These are phyloP conservation scores for Linnemannia hyalina DNA, from an alignment of 192 early-diverging fungal genomes.

Conservation along the genomic window DNA sequence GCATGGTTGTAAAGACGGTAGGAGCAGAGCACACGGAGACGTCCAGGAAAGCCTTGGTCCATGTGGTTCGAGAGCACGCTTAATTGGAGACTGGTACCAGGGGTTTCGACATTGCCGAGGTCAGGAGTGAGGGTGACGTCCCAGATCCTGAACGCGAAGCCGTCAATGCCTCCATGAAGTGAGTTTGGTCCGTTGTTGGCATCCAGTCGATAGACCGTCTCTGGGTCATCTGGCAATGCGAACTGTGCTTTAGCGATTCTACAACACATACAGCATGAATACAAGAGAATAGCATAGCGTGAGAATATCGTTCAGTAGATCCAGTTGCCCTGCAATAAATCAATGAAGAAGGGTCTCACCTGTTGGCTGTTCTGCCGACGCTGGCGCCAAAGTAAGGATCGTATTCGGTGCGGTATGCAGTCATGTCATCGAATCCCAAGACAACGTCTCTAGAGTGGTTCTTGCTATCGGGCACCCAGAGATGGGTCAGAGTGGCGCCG, in stretches of 20 bases:
- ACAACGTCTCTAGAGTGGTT: slow-evolving; percentile 70
- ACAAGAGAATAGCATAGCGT: not conserved
- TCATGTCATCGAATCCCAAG: slow-evolving; percentile 78
- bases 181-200: slow-evolving; percentile 82
- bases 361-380: slow-evolving; percentile 82
- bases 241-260: slow-evolving; percentile 76
- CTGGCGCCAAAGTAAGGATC: slow-evolving; percentile 86
- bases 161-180: slow-evolving; percentile 84
- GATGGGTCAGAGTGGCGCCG: slow-evolving; percentile 79
- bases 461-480: slow-evolving; percentile 68
- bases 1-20: slow-evolving; percentile 73
- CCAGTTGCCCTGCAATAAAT: not conserved
- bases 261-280: not conserved
- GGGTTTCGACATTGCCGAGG: not conserved
- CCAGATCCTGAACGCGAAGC: slow-evolving; percentile 83
- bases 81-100: slow-evolving; percentile 69
- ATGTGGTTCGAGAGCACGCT: slow-evolving; percentile 72
- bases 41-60: slow-evolving; percentile 87
- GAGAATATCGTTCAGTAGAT: not conserved
- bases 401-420: slow-evolving; percentile 57
- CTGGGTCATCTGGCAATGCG: slow-evolving; percentile 63
- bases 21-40: slow-evolving; percentile 66
- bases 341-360: slow-evolving; percentile 30
- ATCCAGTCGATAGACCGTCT: slow-evolving; percentile 63
- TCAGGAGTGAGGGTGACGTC: slow-evolving; percentile 19